Evolutionary conservation across 495 filamentous ascomycete genomes (phyloP).

Genomic region (Parachaetomium inaequale): DNA sequence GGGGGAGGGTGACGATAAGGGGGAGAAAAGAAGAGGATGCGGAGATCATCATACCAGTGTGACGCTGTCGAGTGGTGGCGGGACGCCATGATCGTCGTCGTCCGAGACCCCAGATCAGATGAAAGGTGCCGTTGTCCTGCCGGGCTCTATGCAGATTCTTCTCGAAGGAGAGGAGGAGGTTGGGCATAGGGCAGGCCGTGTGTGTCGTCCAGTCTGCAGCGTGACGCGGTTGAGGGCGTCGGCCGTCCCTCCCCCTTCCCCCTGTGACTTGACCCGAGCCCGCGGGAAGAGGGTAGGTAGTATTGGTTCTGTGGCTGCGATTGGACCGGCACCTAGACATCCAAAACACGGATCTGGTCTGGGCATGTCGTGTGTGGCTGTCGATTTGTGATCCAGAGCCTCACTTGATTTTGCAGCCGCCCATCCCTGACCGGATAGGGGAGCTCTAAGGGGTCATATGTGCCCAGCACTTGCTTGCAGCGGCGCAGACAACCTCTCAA

Average conservation of each 20-base stretch:
- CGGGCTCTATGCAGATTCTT: conserved; percentile 10
- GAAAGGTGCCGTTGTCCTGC: neutral
- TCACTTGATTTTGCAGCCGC: conserved; percentile 34
- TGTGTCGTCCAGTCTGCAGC: neutral
- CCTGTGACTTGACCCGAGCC: conserved; percentile 15
- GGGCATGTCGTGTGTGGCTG: conserved; percentile 25
- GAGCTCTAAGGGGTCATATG: conserved; percentile 5
- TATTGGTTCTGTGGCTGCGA: conserved; percentile 14
- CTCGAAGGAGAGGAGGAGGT: conserved; percentile 3
- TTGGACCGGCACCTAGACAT: conserved; percentile 27
- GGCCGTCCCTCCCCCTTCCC: neutral
- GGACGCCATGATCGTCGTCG: conserved; percentile 20
- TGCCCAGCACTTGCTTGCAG: neutral
- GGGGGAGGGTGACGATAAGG: too few species aligned
- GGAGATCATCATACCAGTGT: conserved; percentile 22
- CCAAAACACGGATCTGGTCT: conserved; percentile 36
- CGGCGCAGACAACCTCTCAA: neutral
- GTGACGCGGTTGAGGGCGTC: neutral
- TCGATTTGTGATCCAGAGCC: conserved; percentile 12
- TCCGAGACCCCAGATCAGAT: conserved; percentile 17
- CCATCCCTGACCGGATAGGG: conserved; percentile 25
- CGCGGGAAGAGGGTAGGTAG: conserved; percentile 22
- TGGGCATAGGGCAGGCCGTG: neutral
- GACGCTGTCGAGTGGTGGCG: neutral
- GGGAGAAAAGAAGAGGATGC: neutral